Percentiles rank a stretch among this genome's conserved stretches.
phyloP scores from a whole-genome alignment of 2,329 filamentous ascomycete species.

The Penicillium sp. region DNA sequence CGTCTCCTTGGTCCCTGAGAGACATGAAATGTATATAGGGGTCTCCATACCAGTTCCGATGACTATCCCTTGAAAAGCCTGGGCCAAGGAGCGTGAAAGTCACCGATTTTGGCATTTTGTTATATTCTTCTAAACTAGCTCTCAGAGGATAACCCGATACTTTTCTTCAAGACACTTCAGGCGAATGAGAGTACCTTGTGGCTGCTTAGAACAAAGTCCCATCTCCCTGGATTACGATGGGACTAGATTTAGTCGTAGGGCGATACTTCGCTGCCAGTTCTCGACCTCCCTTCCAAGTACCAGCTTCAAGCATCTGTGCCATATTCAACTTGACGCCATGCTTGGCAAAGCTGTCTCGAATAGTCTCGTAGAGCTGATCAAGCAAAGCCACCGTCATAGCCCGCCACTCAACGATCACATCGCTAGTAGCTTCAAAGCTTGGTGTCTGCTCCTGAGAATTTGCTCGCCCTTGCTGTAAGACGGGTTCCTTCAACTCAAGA shows the following conservation, averaged over 20 bases:
- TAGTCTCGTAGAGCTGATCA: conserved; percentile 54
- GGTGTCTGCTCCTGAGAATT: conserved; percentile 43
- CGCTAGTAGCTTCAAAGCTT: conserved; percentile 60
- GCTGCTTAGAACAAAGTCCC: conserved; percentile 39
- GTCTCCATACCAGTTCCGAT: no score
- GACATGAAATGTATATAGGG: no score
- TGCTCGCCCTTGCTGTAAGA: conserved; percentile 45
- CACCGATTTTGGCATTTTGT: not conserved
- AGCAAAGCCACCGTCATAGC: conserved; percentile 63
- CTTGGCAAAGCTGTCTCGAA: conserved; percentile 44
- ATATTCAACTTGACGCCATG: conserved; percentile 45
- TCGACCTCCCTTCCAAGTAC: conserved; percentile 54
- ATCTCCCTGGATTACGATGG: conserved; percentile 42
- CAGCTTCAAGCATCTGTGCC: conserved; percentile 56
- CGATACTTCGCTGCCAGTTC: conserved; percentile 37
- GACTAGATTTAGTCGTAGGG: conserved; percentile 36
- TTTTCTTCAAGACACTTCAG: not conserved
- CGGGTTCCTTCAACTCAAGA: conserved; percentile 52
- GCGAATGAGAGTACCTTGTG: not conserved
- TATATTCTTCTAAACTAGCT: not conserved
- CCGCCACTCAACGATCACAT: conserved; percentile 67
- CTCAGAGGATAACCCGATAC: not conserved
- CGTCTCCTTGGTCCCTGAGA: no score
- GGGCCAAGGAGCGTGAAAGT: no score
- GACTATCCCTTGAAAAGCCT: no score